Percentiles rank a stretch among this genome's conserved stretches.
phyloP scores from a whole-genome alignment of 805 yeast species.

The Yarrowia sp. region DNA sequence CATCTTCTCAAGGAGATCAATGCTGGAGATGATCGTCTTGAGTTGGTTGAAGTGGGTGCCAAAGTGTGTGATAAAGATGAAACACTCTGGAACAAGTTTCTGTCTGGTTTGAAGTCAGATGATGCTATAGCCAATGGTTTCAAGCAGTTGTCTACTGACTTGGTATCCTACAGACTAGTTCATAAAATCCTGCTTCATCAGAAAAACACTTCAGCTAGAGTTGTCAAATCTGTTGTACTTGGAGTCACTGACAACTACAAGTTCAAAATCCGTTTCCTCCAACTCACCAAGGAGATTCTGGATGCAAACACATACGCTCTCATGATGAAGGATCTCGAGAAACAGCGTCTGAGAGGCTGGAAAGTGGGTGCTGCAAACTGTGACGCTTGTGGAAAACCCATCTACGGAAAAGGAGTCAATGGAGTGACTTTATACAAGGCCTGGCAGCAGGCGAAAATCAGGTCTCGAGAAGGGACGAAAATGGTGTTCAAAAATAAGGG shows the following conservation, averaged over 20 bases:
- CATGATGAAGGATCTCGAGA: constrained; percentile 46
- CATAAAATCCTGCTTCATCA: constrained; percentile 26
- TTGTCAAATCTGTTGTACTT: constrained; percentile 58
- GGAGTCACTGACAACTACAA: constrained; percentile 57
- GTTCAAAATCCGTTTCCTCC: constrained; percentile 54
- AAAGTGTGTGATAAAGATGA: constrained; percentile 9
- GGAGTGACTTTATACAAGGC: constrained; percentile 47
- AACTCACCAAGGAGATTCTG: constrained; percentile 51
- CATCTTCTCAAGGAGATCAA: neutral
- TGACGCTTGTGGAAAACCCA: constrained; percentile 68
- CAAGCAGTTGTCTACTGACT: constrained; percentile 7
- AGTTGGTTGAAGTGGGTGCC: neutral
- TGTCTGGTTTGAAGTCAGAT: neutral
- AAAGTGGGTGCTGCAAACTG: constrained; percentile 55
- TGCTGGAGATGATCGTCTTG: neutral
- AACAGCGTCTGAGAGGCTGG: constrained; percentile 61
- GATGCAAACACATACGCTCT: constrained; percentile 52
- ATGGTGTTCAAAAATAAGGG: constrained; percentile 28
- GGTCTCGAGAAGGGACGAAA: neutral
- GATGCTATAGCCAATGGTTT: constrained; percentile 1
- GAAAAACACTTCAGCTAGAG: constrained; percentile 48
- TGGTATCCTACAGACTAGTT: neutral
- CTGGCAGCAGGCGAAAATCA: constrained; percentile 36
- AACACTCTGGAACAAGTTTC: constrained; percentile 9
- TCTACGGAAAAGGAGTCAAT: constrained; percentile 67